A percentile compares a stretch with the other conserved stretches of the same genome.
phyloP scores from a whole-genome alignment of 352 stramenopile species.

The Phytophthora podocarpi region DNA sequence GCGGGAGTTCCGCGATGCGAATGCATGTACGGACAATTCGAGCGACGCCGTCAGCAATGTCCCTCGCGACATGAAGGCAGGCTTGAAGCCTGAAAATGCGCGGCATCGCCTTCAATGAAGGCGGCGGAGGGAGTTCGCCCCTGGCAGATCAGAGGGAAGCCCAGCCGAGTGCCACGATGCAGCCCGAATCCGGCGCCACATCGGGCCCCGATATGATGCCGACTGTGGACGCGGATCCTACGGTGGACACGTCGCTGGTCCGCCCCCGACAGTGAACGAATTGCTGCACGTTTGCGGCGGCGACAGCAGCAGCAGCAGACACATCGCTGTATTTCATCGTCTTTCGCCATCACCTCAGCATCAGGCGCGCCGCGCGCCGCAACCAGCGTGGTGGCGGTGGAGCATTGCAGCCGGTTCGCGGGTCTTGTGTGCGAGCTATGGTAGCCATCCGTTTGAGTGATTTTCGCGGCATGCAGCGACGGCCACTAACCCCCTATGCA shows the following conservation, averaged over 20 bases:
- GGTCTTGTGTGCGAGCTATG: too few relatives aligned
- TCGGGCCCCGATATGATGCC: not conserved
- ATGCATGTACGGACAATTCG: too few relatives aligned
- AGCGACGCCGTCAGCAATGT: not conserved
- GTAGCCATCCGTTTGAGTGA: too few relatives aligned
- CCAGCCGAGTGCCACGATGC: too few relatives aligned
- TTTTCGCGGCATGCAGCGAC: too few relatives aligned
- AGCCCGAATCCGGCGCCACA: too few relatives aligned
- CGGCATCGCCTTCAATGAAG: too few relatives aligned
- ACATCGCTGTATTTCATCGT: constrained; percentile 23
- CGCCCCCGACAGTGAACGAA: not conserved
- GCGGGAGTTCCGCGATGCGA: not conserved
- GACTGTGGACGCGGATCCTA: constrained; percentile 10
- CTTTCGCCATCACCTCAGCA: constrained; percentile 20
- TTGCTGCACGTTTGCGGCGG: not conserved
- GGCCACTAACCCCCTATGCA: constrained; percentile 1
- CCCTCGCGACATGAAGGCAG: constrained; percentile 33
- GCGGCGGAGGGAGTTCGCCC: not conserved
- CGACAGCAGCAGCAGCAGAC: constrained; percentile 11
- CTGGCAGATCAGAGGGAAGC: not conserved
- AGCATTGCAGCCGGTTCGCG: not conserved
- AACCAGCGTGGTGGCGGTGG: not conserved
- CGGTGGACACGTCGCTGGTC: constrained; percentile 15
- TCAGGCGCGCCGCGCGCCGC: constrained; percentile 12
- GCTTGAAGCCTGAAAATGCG: too few relatives aligned